Conservation (phyloP, 75 land plant species). For the Azolla pinnata region DNA sequence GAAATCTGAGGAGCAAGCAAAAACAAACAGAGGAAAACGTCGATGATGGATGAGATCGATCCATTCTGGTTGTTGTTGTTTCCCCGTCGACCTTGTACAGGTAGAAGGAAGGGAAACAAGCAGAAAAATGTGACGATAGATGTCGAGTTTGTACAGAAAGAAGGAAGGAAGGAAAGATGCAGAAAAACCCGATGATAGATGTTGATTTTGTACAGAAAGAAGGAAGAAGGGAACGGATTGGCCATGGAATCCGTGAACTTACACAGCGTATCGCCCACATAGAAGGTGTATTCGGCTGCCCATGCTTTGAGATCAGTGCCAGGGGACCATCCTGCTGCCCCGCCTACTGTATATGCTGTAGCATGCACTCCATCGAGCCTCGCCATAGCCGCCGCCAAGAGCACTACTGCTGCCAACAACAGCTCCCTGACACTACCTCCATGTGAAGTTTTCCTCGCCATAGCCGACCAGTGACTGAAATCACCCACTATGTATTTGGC, state of each 20-base stretch:
- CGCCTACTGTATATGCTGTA: background rate
- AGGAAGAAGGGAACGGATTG: background rate
- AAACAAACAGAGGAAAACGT: background rate
- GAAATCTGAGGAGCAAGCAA: background rate
- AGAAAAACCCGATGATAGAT: too few relatives aligned
- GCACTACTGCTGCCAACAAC: too few relatives aligned
- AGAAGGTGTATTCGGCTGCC: background rate
- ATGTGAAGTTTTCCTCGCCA: too few relatives aligned
- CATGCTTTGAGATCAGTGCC: background rate
- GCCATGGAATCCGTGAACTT: background rate
- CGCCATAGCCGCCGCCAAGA: too few relatives aligned
- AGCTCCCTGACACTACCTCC: too few relatives aligned
- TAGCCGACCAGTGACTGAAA: too few relatives aligned
- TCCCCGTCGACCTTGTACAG: background rate
- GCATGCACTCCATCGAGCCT: too few relatives aligned
- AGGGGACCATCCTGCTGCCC: background rate
- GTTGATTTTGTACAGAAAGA: background rate
- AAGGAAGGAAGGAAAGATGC: background rate
- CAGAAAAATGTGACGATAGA: background rate
- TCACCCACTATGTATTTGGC: too few relatives aligned
- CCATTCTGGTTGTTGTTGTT: background rate
- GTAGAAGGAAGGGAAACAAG: background rate
- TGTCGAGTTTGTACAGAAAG: background rate
- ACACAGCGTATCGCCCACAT: constrained; percentile 5
- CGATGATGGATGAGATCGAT: background rate